Conservation (phyloP, 2,329 filamentous ascomycete genomes). For the Aspergillus arachidicola region DNA sequence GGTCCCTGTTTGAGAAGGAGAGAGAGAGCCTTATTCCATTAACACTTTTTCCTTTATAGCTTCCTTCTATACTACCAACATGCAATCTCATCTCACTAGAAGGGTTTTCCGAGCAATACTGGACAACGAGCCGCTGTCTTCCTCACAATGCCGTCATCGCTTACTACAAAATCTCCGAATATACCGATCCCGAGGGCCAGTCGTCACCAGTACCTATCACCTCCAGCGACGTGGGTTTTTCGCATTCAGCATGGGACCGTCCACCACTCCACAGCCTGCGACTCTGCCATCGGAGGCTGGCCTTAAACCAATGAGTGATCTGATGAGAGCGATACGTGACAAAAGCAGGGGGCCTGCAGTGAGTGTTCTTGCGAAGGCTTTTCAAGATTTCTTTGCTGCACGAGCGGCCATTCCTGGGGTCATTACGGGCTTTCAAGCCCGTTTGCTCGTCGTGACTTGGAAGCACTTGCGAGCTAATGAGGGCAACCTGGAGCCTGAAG, state of each 20-base stretch:
- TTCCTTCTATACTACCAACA: slow-evolving; percentile 22
- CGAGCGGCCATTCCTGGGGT: slow-evolving; percentile 51
- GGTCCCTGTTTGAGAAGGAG: background rate
- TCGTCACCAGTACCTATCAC: slow-evolving; percentile 39
- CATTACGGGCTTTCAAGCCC: slow-evolving; percentile 68
- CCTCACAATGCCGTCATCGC: slow-evolving; percentile 39
- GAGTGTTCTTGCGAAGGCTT: slow-evolving; percentile 66
- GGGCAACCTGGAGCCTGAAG: slow-evolving; percentile 32
- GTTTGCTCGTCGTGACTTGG: slow-evolving; percentile 62
- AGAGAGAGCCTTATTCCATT: background rate
- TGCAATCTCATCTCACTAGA: slow-evolving; percentile 50
- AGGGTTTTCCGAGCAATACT: slow-evolving; percentile 49
- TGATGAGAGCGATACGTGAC: slow-evolving; percentile 64
- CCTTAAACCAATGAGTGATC: slow-evolving; percentile 70
- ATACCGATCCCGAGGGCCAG: slow-evolving; percentile 32
- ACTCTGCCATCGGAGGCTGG: slow-evolving; percentile 64
- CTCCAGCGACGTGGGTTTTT: slow-evolving; percentile 35
- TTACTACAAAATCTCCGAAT: slow-evolving; percentile 35
- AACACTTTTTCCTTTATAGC: background rate
- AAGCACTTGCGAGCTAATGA: slow-evolving; percentile 56
- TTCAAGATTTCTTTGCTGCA: slow-evolving; percentile 64
- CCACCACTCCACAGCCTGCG: slow-evolving; percentile 58
- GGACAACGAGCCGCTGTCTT: slow-evolving; percentile 47
- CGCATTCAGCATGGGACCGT: slow-evolving; percentile 33
- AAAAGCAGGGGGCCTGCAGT: slow-evolving; percentile 65